Evolutionary conservation across 371 early-diverging fungal genomes (phyloP), one percentile per base, ranked within the genome.

Genomic region (Rhizomucor miehei): DNA sequence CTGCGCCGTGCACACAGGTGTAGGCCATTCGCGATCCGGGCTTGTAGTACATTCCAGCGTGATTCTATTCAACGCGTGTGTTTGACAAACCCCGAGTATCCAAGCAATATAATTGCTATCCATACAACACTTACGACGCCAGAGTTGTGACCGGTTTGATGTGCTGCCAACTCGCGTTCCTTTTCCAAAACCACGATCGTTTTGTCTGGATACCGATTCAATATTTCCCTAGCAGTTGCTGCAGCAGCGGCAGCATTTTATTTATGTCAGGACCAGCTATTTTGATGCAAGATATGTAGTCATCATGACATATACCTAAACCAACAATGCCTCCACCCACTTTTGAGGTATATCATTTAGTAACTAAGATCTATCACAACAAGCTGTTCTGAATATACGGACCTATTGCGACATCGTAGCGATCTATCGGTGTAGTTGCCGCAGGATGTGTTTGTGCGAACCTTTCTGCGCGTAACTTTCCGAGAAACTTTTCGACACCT

Each of bases 311-410:
- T 29, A 14, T 45, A 53, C 54, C 54, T 19, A 75, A 51, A 24
- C 76, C 76, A 57, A 75, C 66, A 29, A 75, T 75, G 45, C 76
- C 76, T 44, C 70, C 76, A 23, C 76, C 76, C 19, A 75, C 76
- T 60, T 47, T 48, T 19, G 10, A 14, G 19, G 29, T 29, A 29
- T 29, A 29, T 29, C 29, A 8, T 5, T 29, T 8, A 29, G n/a
- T 29, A 3, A 29, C 5, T 29, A 29, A 5, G 29, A 29, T 29
- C 8, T 29, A 8, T 3, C 29, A 29, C 8, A 29, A 5, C 29
- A 29, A 29, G 8, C 29, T n/a, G 29, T 29, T 29, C 5, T 29
- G 8, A 8, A 29, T 29, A 8, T 8, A 29, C 41, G 14, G 19
- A 62, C 66, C 60, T 16, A 62, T 40, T 5, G 60, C 73, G 1